Evolutionary conservation across 768 basidiomycete genomes (phyloP), one percentile per base, ranked within the genome.

Genomic region (Xerocomus brunneocitrinus): DNA sequence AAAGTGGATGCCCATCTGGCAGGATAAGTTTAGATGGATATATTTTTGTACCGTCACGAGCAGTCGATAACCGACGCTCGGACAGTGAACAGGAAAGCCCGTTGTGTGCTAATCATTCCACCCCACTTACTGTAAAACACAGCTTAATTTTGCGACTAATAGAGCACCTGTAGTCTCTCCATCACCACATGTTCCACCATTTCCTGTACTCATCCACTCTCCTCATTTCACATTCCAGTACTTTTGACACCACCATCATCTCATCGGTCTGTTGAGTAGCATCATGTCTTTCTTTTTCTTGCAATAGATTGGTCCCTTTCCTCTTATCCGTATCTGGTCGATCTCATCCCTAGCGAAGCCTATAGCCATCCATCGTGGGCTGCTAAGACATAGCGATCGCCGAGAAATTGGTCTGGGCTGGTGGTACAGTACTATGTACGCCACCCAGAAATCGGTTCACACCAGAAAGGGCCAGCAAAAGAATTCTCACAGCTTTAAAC

Each of bases 1-100:
- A 76, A 73, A 60, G 71, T 89, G 50, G 75, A 79, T 35, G 73
- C 74, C 48, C 77, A 70, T 59, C 71, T 84, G 34, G 70, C 71
- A 50, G 73, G 43, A 49, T 60, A 62, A 47, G 42, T 43, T 43
- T 66, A 54, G 45, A 59, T 31, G 28, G 35, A 19, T 44, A 44
- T 14, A 34, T 41, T 31, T 42, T 32, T 32, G 30, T 34, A 43
- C 45, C 34, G 13, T 27, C 53, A 44, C 30, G 46, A 35, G 53
- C 43, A 24, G 51, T 50, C 43, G 45, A 52, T 50, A 39, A 56
- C 22, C 40, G 57, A 59, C 49, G 28, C 50, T 38, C 47, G 24
- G 32, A 34, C 25, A 38, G 44, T 45, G 36, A 48, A 39, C 39
- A 32, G 31, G 31, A 32, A 32, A 58, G 47, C 52, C 47, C 54